Base-by-base conservation (phyloP, 225 moss, liverwort and hornwort species). In the Polytrichum commune region DNA sequence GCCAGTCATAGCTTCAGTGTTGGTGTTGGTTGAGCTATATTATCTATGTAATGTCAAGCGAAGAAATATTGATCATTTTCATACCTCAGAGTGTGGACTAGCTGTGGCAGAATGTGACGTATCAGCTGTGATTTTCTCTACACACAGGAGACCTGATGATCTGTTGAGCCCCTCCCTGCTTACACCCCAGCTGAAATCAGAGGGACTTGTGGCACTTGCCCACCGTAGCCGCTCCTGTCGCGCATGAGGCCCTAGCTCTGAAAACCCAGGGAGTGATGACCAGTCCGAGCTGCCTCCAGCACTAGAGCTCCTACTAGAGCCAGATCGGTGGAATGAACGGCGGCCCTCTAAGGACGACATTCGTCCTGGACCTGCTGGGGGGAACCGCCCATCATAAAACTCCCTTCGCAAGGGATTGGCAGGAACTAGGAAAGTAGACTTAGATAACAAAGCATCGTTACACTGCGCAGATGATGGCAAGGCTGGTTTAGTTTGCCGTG, bases 251-350 rank as follows among this genome's bases (percentile, higher is more conserved):
- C 80, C 82, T 27, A 82, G 61, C 38, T 90, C 90, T 54, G 78
- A 82, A 23, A 84, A 84, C 19, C 84, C 84, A 63, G 87, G 84
- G 74, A 90, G 70, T 46, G 90, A 80, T 82, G 87, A 90, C 86
- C 84, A 80, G 63, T 87, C 90, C 69, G 87, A 90, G 27, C 76
- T 75, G 22, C 82, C 80, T 27, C 80, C 84, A 9, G 79, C 75
- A 80, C 84, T 87, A 25, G 90, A 87, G 69, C 84, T 87, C 72
- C 86, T 84, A 74, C 86, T 87, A 66, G 87, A 82, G 56, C 84
- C 79, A 18, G 82, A 87, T 72, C 80, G 77, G 67, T 82, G 79
- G 54, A 90, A 84, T 23, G 87, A 87, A 38, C 77, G 77, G 62
- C 78, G 79, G 18, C 82, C 76, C 70, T 90, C 89, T 62, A 71